phyloP scores from a whole-genome alignment of 805 yeast species.

The Yarrowia phangngaensis region DNA sequence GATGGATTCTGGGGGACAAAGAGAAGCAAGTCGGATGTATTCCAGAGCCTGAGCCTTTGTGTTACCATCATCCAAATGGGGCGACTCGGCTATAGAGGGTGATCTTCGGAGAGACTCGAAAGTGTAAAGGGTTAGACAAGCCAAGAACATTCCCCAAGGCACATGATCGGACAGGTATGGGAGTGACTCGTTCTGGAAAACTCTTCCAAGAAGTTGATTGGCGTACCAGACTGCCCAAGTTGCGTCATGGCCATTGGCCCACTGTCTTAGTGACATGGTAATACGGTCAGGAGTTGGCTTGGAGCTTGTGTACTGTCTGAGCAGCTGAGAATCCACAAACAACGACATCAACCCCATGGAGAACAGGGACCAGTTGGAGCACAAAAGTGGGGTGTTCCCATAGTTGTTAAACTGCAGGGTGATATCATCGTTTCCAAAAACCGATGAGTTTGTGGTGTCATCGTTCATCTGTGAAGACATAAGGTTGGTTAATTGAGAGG shows the following conservation, averaged over 20 bases:
- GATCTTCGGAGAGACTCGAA: constrained; percentile 30
- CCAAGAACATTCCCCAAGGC: constrained; percentile 37
- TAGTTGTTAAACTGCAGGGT: constrained; percentile 30
- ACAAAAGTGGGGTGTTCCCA: constrained; percentile 32
- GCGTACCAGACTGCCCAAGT: constrained; percentile 37
- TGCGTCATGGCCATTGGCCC: constrained; percentile 36
- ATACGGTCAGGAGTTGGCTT: constrained; percentile 23
- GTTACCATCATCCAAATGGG: background rate
- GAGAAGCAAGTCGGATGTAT: constrained; percentile 23
- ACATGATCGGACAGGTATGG: constrained; percentile 35
- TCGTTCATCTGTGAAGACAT: background rate
- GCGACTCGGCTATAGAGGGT: constrained; percentile 16
- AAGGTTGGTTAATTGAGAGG: background rate
- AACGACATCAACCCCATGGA: constrained; percentile 34
- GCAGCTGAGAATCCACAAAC: constrained; percentile 34
- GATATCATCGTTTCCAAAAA: constrained; percentile 28
- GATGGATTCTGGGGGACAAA: constrained; percentile 11
- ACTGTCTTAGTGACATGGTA: constrained; percentile 31
- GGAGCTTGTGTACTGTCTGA: constrained; percentile 33
- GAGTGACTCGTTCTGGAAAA: constrained; percentile 32
- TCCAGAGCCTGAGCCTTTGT: constrained; percentile 16
- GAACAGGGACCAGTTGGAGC: constrained; percentile 36
- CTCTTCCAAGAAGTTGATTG: constrained; percentile 33
- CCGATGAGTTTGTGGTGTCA: background rate
- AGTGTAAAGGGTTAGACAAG: constrained; percentile 36